Evolutionary conservation across 768 basidiomycete species (phyloP).

Genomic region (Kwoniella shandongensis): DNA sequence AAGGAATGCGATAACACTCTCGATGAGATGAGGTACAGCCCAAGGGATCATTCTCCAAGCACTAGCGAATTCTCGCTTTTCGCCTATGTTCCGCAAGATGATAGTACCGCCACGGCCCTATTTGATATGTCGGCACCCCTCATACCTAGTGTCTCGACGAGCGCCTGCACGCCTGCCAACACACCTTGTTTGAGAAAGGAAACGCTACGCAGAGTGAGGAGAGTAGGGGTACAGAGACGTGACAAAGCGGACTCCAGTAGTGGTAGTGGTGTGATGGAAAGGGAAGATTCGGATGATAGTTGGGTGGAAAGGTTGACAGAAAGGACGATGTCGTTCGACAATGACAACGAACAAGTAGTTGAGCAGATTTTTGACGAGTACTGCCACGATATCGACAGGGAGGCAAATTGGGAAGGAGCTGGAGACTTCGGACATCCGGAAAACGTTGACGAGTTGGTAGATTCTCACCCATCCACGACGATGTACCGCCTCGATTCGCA

Average conservation of each 20-base stretch:
- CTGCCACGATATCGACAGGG: too few relatives aligned
- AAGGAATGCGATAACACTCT: too few relatives aligned
- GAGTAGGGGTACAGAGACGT: slow-evolving; percentile 9
- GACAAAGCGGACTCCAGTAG: not conserved
- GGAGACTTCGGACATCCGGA: too few relatives aligned
- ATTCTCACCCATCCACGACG: not conserved
- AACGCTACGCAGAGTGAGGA: slow-evolving; percentile 17
- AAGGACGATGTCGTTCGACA: not conserved
- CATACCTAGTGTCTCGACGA: slow-evolving; percentile 16
- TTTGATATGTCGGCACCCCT: slow-evolving; percentile 37
- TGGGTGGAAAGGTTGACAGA: not conserved
- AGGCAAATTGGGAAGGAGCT: too few relatives aligned
- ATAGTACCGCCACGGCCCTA: slow-evolving; percentile 13
- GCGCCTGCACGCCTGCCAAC: slow-evolving; percentile 25
- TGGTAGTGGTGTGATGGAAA: slow-evolving; percentile 4
- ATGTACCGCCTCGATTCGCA: slow-evolving; percentile 36
- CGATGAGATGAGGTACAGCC: too few relatives aligned
- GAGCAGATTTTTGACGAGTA: not conserved
- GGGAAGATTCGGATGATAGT: not conserved
- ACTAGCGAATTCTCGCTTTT: slow-evolving; percentile 22
- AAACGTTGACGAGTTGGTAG: not conserved
- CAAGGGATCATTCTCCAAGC: too few relatives aligned
- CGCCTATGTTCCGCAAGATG: slow-evolving; percentile 3
- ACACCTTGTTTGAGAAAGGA: slow-evolving; percentile 25
- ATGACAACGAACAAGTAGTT: not conserved